phyloP scores from a whole-genome alignment of 148 eudicot genomes.

The Rhododendron mucronatum region DNA sequence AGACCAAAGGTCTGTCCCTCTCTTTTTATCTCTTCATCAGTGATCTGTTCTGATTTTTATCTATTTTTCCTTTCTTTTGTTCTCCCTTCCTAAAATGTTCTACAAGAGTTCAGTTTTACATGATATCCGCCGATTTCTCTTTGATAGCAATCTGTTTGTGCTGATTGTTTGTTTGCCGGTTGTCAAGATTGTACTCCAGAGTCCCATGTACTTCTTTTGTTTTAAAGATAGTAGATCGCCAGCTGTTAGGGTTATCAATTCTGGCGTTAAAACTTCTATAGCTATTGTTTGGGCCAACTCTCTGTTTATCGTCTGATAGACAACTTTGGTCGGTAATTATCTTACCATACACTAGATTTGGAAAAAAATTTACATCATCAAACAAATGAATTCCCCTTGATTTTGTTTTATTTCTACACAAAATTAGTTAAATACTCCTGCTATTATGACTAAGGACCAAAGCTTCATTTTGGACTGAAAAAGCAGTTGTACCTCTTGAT shows the following conservation, averaged over 20 bases:
- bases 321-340: neutral
- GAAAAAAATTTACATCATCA: neutral
- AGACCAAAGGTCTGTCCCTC: neutral
- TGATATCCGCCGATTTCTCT: neutral
- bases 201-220: neutral
- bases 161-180: neutral
- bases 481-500: slow-evolving; percentile 70
- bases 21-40: neutral
- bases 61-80: neutral
- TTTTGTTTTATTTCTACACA: neutral
- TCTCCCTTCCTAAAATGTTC: neutral
- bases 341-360: neutral
- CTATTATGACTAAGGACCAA: neutral
- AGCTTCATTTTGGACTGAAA: slow-evolving; percentile 7
- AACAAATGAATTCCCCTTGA: neutral
- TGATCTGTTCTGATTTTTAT: neutral
- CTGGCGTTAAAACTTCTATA: neutral
- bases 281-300: neutral
- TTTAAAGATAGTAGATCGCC: neutral
- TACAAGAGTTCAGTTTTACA: neutral
- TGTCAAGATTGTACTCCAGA: neutral
- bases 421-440: neutral
- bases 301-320: neutral
- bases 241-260: neutral
- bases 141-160: neutral